Conservation (phyloP, 192 early-diverging fungal species). For the Coemansia sp. region DNA sequence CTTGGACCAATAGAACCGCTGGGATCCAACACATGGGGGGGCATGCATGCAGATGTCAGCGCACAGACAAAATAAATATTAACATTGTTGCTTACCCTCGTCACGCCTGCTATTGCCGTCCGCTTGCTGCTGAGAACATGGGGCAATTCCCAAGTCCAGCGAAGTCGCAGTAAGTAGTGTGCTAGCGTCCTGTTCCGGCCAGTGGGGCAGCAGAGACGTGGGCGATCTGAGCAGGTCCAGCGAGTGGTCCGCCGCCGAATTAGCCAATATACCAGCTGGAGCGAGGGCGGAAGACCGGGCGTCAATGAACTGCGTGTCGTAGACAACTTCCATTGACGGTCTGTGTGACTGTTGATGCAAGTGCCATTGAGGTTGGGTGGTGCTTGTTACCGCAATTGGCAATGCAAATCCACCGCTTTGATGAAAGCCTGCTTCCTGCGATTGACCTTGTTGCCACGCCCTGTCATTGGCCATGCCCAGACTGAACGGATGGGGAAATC, state of each 20-base stretch:
- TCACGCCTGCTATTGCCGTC: slow-evolving; percentile 2
- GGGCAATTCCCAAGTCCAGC: neutral
- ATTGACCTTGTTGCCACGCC: slow-evolving; percentile 15
- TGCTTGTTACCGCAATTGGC: slow-evolving; percentile 21
- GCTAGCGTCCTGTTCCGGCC: slow-evolving; percentile 30
- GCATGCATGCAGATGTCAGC: slow-evolving; percentile 5
- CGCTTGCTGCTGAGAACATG: neutral
- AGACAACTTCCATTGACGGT: slow-evolving; percentile 5
- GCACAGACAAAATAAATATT: slow-evolving; percentile 8
- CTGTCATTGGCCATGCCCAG: neutral
- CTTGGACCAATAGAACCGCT: slow-evolving; percentile 1
- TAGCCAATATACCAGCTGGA: neutral
- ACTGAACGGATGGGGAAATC: slow-evolving; percentile 5
- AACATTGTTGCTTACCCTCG: slow-evolving; percentile 14
- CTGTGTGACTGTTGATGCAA: slow-evolving; percentile 23
- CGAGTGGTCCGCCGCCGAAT: neutral
- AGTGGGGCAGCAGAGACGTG: slow-evolving; percentile 47
- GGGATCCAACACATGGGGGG: neutral
- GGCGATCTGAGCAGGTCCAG: slow-evolving; percentile 41
- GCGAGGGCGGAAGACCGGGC: slow-evolving; percentile 40
- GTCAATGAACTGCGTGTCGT: slow-evolving; percentile 54
- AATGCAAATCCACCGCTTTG: slow-evolving; percentile 17
- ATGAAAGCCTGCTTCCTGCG: slow-evolving; percentile 4
- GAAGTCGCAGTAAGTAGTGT: neutral
- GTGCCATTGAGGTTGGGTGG: slow-evolving; percentile 19